These are phyloP conservation scores for Trichoderma cornu-damae DNA, from an alignment of 2,329 filamentous ascomycete genomes.

Conservation along the genomic window DNA sequence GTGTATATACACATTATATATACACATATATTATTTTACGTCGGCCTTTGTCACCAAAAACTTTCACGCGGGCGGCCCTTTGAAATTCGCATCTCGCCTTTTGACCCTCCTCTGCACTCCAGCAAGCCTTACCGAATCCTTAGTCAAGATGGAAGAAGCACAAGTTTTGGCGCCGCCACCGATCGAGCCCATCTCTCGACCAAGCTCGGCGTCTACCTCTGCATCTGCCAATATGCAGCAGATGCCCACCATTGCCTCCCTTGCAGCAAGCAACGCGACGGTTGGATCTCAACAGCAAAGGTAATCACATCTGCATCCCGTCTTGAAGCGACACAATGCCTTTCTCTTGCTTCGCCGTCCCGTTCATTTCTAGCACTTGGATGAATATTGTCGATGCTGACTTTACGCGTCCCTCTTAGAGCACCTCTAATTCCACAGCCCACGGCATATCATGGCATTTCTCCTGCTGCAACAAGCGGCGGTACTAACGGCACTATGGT, in stretches of 20 bases:
- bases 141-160: slow-evolving; percentile 43
- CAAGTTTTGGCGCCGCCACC: slow-evolving; percentile 37
- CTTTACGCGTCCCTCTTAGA: slow-evolving; percentile 4
- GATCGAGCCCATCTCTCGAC: slow-evolving; percentile 46
- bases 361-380: not conserved
- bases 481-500: slow-evolving; percentile 39
- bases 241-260: slow-evolving; percentile 42
- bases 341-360: not conserved
- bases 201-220: slow-evolving; percentile 45
- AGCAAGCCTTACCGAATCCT: slow-evolving; percentile 21
- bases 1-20: too few species aligned
- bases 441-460: slow-evolving; percentile 22
- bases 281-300: slow-evolving; percentile 39
- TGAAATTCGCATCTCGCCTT: slow-evolving; percentile 5
- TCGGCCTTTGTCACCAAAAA: not conserved
- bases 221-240: slow-evolving; percentile 40
- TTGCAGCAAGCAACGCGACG: slow-evolving; percentile 39
- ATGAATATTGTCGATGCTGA: not conserved
- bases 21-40: too few species aligned
- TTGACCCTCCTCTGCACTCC: slow-evolving; percentile 1
- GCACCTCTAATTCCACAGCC: slow-evolving; percentile 12
- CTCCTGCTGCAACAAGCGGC: slow-evolving; percentile 39
- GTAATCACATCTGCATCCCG: slow-evolving; percentile 5
- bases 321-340: not conserved
- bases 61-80: slow-evolving; percentile 16